Conservation (phyloP, 108 stramenopile genomes). For the Conticribra guillardii region DNA sequence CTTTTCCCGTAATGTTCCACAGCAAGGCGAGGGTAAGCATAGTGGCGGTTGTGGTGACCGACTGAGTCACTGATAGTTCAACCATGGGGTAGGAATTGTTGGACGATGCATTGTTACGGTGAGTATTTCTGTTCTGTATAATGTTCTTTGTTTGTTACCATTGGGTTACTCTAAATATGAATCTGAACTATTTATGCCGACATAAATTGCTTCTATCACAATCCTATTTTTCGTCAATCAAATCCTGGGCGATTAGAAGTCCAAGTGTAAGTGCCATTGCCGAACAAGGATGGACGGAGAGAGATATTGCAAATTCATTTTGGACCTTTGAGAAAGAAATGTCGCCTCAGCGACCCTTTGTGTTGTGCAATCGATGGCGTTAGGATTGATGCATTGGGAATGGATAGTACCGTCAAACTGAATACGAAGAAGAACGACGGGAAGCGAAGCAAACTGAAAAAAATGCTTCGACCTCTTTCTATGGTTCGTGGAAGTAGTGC, state of each 20-base stretch:
- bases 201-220: neutral
- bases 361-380: constrained; percentile 82
- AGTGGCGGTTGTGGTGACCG: too few species aligned
- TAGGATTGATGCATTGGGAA: constrained; percentile 1
- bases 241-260: constrained; percentile 87
- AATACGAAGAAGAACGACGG: constrained; percentile 9
- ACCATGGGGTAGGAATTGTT: constrained; percentile 81
- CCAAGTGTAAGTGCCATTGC: constrained; percentile 80
- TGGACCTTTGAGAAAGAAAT: constrained; percentile 59
- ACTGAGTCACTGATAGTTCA: too few species aligned
- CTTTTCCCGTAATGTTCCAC: too few species aligned
- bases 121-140: neutral
- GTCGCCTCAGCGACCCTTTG: constrained; percentile 69
- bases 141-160: too few species aligned
- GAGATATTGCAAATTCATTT: constrained; percentile 63
- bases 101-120: constrained; percentile 71
- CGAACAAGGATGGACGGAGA: constrained; percentile 36
- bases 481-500: neutral
- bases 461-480: constrained; percentile 2
- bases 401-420: neutral
- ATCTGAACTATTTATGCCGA: neutral
- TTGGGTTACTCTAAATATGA: neutral
- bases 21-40: too few species aligned
- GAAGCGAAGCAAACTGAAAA: constrained; percentile 2
- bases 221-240: neutral